phyloP scores from a whole-genome alignment of 495 filamentous ascomycete species.

The Entonaema liquescens region DNA sequence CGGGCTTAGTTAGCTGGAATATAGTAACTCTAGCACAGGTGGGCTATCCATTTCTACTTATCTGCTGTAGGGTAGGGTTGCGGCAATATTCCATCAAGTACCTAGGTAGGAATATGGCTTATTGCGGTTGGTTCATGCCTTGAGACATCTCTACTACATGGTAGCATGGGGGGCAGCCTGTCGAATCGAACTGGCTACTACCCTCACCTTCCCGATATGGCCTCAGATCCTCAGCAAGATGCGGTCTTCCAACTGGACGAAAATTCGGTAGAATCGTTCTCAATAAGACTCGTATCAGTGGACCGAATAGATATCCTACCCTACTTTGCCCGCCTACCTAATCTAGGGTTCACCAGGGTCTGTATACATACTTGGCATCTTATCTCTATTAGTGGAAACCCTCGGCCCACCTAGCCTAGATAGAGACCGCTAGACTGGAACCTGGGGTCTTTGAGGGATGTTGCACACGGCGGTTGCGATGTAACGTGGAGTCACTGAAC shows the following conservation, averaged over 20 bases:
- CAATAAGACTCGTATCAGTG: slow-evolving; percentile 24
- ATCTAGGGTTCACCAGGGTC: slow-evolving; percentile 11
- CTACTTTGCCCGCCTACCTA: slow-evolving; percentile 5
- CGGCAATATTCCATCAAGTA: neutral
- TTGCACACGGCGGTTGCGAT: slow-evolving; percentile 23
- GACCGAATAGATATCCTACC: slow-evolving; percentile 13
- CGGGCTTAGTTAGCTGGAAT: neutral
- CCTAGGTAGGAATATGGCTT: slow-evolving; percentile 1
- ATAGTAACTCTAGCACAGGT: neutral
- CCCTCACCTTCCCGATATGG: slow-evolving; percentile 37
- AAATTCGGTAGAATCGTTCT: slow-evolving; percentile 9
- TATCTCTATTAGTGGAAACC: slow-evolving; percentile 29
- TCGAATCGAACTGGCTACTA: slow-evolving; percentile 15
- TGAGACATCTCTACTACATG: neutral
- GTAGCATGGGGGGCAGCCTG: neutral
- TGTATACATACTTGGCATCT: slow-evolving; percentile 16
- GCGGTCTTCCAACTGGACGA: slow-evolving; percentile 9
- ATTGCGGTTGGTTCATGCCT: slow-evolving; percentile 4
- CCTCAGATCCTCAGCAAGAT: slow-evolving; percentile 2
- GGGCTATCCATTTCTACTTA: neutral
- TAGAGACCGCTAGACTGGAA: neutral
- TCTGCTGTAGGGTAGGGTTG: neutral
- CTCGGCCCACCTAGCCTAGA: slow-evolving; percentile 6
- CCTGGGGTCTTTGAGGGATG: slow-evolving; percentile 10
- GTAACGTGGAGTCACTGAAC: slow-evolving; percentile 18